Evolutionary conservation across 371 early-diverging fungal genomes (phyloP).

Genomic region (Enterocytospora artemiae): DNA sequence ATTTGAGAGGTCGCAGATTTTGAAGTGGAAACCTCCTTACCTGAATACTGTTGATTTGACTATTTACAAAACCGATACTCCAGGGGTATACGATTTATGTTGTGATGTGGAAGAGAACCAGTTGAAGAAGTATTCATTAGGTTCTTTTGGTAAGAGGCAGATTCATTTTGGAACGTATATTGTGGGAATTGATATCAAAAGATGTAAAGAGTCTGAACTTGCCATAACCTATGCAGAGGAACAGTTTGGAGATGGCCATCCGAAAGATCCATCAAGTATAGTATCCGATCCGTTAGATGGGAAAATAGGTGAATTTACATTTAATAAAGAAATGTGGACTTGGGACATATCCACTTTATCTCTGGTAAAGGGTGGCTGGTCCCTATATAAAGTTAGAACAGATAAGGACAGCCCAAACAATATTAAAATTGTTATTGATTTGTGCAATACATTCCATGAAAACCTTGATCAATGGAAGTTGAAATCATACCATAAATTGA

Average conservation of each 20-base stretch:
- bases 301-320: constrained; percentile 56
- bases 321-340: constrained; percentile 37
- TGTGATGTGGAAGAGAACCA: constrained; percentile 24
- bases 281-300: too few species aligned
- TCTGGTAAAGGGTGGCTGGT: constrained; percentile 61
- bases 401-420: constrained; percentile 75
- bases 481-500: constrained; percentile 23
- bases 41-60: constrained; percentile 90
- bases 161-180: background rate
- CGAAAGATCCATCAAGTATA: too few species aligned
- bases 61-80: constrained; percentile 12
- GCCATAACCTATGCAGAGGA: constrained; percentile 5
- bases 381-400: constrained; percentile 69
- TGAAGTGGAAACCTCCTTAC: constrained; percentile 95
- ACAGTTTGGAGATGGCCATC: background rate
- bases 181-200: background rate
- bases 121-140: background rate
- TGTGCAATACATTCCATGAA: constrained; percentile 67
- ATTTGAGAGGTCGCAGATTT: constrained; percentile 74
- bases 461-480: constrained; percentile 62
- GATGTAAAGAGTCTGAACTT: background rate
- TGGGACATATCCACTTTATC: constrained; percentile 32
- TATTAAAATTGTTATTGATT: constrained; percentile 62
- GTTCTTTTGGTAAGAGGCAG: background rate
- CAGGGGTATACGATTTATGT: constrained; percentile 15